Conservation (phyloP, 495 filamentous ascomycete genomes). For the Astrothelium macrocarpum region DNA sequence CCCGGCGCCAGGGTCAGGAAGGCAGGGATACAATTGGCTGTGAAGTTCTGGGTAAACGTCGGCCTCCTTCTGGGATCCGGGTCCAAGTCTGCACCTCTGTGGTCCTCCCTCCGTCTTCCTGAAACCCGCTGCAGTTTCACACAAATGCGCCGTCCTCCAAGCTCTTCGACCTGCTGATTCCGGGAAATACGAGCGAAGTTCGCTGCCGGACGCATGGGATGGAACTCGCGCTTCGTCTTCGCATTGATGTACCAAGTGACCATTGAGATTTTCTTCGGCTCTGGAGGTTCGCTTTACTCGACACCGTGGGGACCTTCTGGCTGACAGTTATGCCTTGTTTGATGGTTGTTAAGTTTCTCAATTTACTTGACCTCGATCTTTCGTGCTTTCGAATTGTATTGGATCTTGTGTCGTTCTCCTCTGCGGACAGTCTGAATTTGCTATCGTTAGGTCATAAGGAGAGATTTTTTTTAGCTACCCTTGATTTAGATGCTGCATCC, state of each 20-base stretch:
- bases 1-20: not conserved
- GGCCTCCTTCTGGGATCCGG: not conserved
- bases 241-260: too few relatives aligned
- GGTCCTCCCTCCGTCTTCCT: not conserved
- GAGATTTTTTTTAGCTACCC: not conserved
- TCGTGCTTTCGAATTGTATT: too few relatives aligned
- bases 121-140: slow-evolving; percentile 5
- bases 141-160: not conserved
- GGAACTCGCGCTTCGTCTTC: too few relatives aligned
- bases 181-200: not conserved
- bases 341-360: too few relatives aligned
- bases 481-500: not conserved
- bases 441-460: not conserved
- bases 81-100: not conserved
- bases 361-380: too few relatives aligned
- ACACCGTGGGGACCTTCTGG: not conserved
- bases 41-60: not conserved
- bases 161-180: not conserved
- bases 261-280: not conserved
- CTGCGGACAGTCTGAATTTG: not conserved
- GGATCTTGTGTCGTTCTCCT: not conserved
- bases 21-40: not conserved
- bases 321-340: not conserved
- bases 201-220: not conserved
- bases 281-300: not conserved